Conservation (phyloP, 345 rosid genomes). For the Acer campestre region DNA sequence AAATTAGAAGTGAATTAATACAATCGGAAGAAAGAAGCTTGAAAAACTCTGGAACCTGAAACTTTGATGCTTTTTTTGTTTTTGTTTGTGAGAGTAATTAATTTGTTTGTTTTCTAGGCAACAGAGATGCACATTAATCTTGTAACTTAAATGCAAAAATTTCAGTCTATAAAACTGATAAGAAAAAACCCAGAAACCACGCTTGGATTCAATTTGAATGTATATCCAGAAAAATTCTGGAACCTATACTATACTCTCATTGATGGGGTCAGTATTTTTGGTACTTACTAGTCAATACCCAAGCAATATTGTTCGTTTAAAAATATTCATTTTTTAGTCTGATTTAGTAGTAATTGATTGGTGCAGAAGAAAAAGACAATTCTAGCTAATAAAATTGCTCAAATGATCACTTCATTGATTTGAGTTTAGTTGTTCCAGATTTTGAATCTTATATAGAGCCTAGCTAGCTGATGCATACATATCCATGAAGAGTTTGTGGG, state of each 20-base stretch:
- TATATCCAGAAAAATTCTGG: too few relatives aligned
- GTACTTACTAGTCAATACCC: too few relatives aligned
- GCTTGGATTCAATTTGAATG: not conserved
- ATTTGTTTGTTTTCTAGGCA: constrained; percentile 5
- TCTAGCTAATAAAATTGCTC: not conserved
- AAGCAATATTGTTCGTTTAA: too few relatives aligned
- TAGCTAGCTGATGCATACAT: not conserved
- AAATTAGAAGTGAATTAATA: constrained; percentile 31
- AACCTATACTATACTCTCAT: too few relatives aligned
- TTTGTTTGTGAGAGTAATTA: constrained; percentile 2
- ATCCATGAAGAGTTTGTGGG: too few relatives aligned
- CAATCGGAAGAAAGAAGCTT: constrained; percentile 17
- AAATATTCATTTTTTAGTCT: too few relatives aligned
- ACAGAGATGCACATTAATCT: not conserved
- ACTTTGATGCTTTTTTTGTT: constrained; percentile 11
- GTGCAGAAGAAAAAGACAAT: constrained; percentile 21
- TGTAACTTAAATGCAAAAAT: too few relatives aligned
- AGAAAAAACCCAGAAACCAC: too few relatives aligned
- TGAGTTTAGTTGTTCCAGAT: too few relatives aligned
- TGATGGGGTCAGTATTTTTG: too few relatives aligned
- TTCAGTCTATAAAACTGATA: too few relatives aligned
- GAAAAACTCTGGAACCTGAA: constrained; percentile 19
- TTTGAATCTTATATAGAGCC: too few relatives aligned
- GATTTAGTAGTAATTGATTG: not conserved
- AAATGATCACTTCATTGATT: not conserved